phyloP scores from a whole-genome alignment of 192 early-diverging fungal species.

The Chytriomyces sp. region DNA sequence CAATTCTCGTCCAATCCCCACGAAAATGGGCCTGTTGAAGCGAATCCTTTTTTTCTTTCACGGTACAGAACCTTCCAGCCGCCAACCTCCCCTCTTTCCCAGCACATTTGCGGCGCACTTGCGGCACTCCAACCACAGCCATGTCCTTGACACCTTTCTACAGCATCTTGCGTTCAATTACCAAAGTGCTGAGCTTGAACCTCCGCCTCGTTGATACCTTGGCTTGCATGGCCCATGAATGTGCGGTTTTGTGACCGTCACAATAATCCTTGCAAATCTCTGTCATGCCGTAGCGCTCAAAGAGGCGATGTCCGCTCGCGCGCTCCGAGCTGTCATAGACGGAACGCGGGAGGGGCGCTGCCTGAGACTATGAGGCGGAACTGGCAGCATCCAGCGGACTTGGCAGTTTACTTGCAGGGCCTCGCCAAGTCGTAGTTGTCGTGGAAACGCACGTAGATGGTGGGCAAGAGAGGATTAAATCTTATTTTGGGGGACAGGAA shows the following conservation, averaged over 20 bases:
- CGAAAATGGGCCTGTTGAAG: too few species aligned
- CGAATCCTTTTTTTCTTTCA: too few species aligned
- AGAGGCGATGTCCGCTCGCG: conserved; percentile 70
- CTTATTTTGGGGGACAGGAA: conserved; percentile 64
- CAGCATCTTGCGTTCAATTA: conserved; percentile 80
- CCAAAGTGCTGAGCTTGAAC: conserved; percentile 85
- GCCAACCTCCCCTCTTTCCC: too few species aligned
- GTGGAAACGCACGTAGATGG: conserved; percentile 79
- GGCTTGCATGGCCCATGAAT: conserved; percentile 78
- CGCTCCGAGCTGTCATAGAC: conserved; percentile 70
- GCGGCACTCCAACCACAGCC: conserved; percentile 73
- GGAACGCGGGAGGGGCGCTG: conserved; percentile 73
- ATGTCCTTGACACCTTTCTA: conserved; percentile 59
- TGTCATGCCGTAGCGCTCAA: conserved; percentile 89
- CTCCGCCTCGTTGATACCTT: conserved; percentile 87
- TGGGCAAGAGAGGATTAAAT: conserved; percentile 78
- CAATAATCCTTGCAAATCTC: conserved; percentile 88
- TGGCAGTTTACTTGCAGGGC: conserved; percentile 37
- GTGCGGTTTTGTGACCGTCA: conserved; percentile 36
- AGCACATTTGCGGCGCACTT: too few species aligned
- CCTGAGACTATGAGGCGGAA: conserved; percentile 78
- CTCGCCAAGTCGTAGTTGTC: conserved; percentile 57
- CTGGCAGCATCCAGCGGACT: conserved; percentile 53
- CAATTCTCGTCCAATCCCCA: too few species aligned
- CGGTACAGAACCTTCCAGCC: too few species aligned